phyloP scores from a whole-genome alignment of 2,329 filamentous ascomycete species.

The Torrubiella hemipterigena region DNA sequence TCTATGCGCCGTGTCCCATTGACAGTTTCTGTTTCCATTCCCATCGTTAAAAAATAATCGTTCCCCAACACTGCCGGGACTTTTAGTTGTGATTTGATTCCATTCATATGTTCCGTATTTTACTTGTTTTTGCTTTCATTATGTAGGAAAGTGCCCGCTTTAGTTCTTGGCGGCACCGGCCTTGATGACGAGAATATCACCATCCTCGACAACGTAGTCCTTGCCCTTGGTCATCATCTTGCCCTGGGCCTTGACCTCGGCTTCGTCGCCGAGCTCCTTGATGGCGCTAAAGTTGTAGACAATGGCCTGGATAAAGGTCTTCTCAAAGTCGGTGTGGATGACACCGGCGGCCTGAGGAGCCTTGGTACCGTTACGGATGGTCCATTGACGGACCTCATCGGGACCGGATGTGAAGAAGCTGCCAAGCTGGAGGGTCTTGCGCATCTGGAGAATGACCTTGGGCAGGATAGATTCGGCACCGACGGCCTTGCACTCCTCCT shows the following conservation, averaged over 20 bases:
- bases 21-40: too few species aligned
- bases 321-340: conserved; percentile 97
- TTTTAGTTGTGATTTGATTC: too few species aligned
- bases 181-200: conserved; percentile 79
- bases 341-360: conserved; percentile 96
- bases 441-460: conserved; percentile 88
- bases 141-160: conserved; percentile 8
- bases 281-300: conserved; percentile 81
- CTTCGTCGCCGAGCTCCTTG: conserved; percentile 81
- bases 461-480: conserved; percentile 80
- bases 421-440: conserved; percentile 76
- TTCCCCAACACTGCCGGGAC: too few species aligned
- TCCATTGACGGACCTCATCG: conserved; percentile 98
- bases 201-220: conserved; percentile 84
- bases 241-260: conserved; percentile 79
- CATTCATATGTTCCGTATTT: too few species aligned
- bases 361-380: conserved; percentile 88
- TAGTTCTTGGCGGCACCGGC: conserved; percentile 68
- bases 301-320: conserved; percentile 95
- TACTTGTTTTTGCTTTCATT: conserved; percentile 8
- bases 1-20: too few species aligned
- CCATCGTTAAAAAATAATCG: too few species aligned
- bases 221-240: conserved; percentile 99
- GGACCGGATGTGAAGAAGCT: conserved; percentile 96
- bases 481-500: conserved; percentile 80